These are phyloP conservation scores for Vaccinium myrtillus DNA, from an alignment of 148 eudicot species.

Conservation along the genomic window DNA sequence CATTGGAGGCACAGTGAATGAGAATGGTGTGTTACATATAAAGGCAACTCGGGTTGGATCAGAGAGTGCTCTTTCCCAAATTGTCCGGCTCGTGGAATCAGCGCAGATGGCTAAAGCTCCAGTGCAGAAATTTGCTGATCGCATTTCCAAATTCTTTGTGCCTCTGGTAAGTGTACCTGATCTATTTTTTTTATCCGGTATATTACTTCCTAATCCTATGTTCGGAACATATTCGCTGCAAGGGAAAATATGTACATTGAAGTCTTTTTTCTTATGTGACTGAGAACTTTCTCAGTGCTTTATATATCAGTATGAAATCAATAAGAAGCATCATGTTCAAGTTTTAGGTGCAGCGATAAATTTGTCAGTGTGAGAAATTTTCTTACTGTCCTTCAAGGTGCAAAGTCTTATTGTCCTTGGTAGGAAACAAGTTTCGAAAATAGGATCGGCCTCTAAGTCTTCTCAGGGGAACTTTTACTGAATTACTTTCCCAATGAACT, in stretches of 20 bases:
- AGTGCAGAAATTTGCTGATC: slow-evolving; percentile 92
- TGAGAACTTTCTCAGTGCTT: not conserved
- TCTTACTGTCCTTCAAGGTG: not conserved
- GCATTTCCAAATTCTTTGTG: slow-evolving; percentile 81
- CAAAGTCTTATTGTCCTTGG: not conserved
- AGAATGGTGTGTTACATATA: slow-evolving; percentile 82
- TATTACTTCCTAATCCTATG: not conserved
- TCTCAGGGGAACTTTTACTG: not conserved
- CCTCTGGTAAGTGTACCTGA: slow-evolving; percentile 60
- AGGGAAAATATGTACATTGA: not conserved
- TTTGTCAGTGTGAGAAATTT: not conserved
- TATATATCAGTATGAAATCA: not conserved
- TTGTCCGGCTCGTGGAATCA: slow-evolving; percentile 92
- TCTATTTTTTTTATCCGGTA: not conserved
- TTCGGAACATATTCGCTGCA: not conserved
- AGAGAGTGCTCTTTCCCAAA: slow-evolving; percentile 94
- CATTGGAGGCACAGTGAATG: slow-evolving; percentile 93
- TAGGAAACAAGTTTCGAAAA: not conserved
- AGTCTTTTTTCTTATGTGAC: not conserved
- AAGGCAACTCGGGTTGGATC: slow-evolving; percentile 89
- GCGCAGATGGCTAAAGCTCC: slow-evolving; percentile 99
- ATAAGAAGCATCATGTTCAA: not conserved
- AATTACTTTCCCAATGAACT: not conserved
- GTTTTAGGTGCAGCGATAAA: not conserved
- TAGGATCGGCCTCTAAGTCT: not conserved